phyloP scores from a whole-genome alignment of 495 filamentous ascomycete genomes.

The Hypoxylon trugodes region DNA sequence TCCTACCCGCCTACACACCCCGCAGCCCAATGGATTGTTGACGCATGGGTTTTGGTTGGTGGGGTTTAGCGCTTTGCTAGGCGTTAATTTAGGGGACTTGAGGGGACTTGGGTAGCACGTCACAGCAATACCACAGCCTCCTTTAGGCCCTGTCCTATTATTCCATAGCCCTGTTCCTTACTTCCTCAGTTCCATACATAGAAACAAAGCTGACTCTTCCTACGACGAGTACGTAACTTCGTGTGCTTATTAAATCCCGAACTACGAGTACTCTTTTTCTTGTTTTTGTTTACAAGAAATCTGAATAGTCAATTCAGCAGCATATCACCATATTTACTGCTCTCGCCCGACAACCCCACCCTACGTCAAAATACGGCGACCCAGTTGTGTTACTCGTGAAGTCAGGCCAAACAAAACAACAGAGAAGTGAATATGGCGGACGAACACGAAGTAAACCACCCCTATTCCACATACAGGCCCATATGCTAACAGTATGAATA shows the following conservation, averaged over 20 bases:
- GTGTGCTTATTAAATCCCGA: background rate
- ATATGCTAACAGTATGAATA: constrained; percentile 45
- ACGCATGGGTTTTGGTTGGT: constrained; percentile 25
- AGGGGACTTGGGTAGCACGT: background rate
- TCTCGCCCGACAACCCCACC: no score
- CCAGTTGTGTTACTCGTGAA: no score
- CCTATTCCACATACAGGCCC: background rate
- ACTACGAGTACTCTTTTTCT: background rate
- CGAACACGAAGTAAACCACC: constrained; percentile 49
- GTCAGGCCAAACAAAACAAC: no score
- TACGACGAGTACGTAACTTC: background rate
- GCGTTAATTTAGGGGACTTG: background rate
- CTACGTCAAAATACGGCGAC: no score
- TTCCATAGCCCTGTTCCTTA: no score
- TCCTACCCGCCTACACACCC: no score
- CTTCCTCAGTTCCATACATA: constrained; percentile 4
- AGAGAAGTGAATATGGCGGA: constrained; percentile 63
- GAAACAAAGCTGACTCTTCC: constrained; percentile 15
- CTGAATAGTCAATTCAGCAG: no score
- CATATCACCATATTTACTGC: no score
- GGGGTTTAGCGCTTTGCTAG: constrained; percentile 4
- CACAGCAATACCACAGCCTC: constrained; percentile 37
- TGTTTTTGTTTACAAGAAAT: background rate
- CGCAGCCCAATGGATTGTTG: no score
- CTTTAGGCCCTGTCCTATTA: constrained; percentile 20